phyloP scores from a whole-genome alignment of 345 rosid species.

The Boechera retrofracta region DNA sequence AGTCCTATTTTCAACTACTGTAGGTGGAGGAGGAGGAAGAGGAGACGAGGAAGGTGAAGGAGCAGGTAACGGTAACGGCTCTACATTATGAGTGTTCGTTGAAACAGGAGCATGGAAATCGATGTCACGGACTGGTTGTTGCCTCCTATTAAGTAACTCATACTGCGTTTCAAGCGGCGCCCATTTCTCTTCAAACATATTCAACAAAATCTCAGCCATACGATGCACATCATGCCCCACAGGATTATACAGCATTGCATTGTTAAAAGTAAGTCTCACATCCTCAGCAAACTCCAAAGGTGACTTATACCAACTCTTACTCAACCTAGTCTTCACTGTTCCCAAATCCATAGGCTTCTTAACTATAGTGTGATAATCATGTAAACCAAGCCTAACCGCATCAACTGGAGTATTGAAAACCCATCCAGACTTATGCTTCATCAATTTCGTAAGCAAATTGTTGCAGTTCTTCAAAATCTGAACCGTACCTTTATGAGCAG shows the following conservation, averaged over 20 bases:
- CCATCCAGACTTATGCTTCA: slow-evolving; percentile 93
- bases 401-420: slow-evolving; percentile 85
- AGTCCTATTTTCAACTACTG: slow-evolving; percentile 36
- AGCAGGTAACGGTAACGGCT: slow-evolving; percentile 39
- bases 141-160: slow-evolving; percentile 42
- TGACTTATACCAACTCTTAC: slow-evolving; percentile 66
- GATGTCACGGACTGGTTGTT: slow-evolving; percentile 34
- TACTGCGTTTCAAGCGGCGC: slow-evolving; percentile 49
- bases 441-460: slow-evolving; percentile 65
- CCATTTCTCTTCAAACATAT: slow-evolving; percentile 78
- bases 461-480: slow-evolving; percentile 61
- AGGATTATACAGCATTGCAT: slow-evolving; percentile 85
- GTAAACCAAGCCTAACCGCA: slow-evolving; percentile 69
- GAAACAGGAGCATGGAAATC: slow-evolving; percentile 32
- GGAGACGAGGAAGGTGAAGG: slow-evolving; percentile 37
- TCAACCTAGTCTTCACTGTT: slow-evolving; percentile 71
- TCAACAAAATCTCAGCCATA: slow-evolving; percentile 72
- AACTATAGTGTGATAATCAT: slow-evolving; percentile 72
- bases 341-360: slow-evolving; percentile 97
- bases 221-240: slow-evolving; percentile 81
- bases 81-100: slow-evolving; percentile 23
- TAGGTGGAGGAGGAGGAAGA: slow-evolving; percentile 27
- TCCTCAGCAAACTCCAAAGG: slow-evolving; percentile 82
- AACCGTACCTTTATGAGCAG: slow-evolving; percentile 48
- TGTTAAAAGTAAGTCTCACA: slow-evolving; percentile 80